Conservation (phyloP, 345 rosid genomes). For the Salix brachista region DNA sequence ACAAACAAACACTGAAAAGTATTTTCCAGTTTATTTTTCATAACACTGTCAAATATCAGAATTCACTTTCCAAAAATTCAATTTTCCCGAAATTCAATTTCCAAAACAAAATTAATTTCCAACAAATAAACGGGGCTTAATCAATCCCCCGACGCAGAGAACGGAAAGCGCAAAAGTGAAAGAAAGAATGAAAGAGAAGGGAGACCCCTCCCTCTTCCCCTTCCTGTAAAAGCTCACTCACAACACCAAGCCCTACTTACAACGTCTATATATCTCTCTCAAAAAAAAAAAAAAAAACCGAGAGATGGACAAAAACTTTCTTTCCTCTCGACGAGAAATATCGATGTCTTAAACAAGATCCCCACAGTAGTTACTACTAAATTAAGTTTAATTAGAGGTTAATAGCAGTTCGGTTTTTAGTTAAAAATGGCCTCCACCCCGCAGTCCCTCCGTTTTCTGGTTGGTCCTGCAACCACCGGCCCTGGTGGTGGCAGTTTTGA, state of each 20-base stretch:
- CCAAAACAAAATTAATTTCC: no score
- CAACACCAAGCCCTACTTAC: background rate
- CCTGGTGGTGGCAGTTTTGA: slow-evolving; percentile 69
- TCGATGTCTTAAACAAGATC: slow-evolving; percentile 5
- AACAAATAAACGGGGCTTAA: no score
- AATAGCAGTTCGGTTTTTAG: background rate
- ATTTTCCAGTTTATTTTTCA: no score
- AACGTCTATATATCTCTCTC: background rate
- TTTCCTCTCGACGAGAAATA: background rate
- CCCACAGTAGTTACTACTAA: background rate
- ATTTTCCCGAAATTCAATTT: no score
- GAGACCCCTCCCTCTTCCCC: background rate
- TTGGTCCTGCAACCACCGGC: slow-evolving; percentile 15
- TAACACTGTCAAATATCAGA: no score
- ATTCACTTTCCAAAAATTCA: no score
- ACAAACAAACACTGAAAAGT: no score
- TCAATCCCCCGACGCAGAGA: background rate
- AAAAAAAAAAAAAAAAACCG: no score
- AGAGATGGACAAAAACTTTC: no score
- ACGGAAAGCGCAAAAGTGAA: background rate
- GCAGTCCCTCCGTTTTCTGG: slow-evolving; percentile 37
- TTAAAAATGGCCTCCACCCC: slow-evolving; percentile 47
- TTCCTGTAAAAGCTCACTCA: background rate
- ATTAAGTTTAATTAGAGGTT: background rate
- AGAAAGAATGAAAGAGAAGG: background rate